Evolutionary conservation across 345 rosid genomes (phyloP), one percentile per base, ranked within the genome.

Genomic region (Aquilaria yunnanensis): DNA sequence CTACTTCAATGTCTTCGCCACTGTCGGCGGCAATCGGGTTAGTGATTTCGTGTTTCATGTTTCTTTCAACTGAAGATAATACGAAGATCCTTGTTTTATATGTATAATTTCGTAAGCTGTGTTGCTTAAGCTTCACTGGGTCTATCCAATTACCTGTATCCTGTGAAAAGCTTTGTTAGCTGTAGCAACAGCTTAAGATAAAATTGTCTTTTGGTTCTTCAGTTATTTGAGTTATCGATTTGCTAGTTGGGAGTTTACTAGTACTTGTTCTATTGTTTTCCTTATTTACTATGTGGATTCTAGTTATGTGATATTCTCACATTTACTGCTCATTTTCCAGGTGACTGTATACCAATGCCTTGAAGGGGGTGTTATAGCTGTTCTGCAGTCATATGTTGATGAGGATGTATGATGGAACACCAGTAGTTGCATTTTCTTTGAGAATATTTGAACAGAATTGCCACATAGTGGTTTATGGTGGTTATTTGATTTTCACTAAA

Each of bases 1-100:
- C 64, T 88, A 83, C 90, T 90, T 90, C 88, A 86, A 70, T 65
- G 87, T 90, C 59, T 94, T 94, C 76, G 95, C 89, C 50, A 90
- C 97, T 67, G 97, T 88, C 70, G 95, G 99, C 70, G 96, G 97
- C 53, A 90, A 90, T 76, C 80, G 92, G 83, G 99, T 90, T 61
- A 54, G 11, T 32, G 51, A 14, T 29, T 41, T 55, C 34, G 0
- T 23, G 63, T 53, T 48, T 63, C 2, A 48, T 2, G 67, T 56
- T 48, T 6, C 59, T 63, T 23, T 23, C 23, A 23, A 23, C 23
- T 23, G 1, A 23, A 23, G 23, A 23, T 23, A 23, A 23, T 23
- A 23, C 23, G 23, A 23, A 23, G 23, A 23, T 23, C 23, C 48
- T 50, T n/a, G 11, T 51, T 52, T 51, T 43, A 6, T 5, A 1